Percentiles rank a stretch among this genome's conserved stretches.
phyloP scores from a whole-genome alignment of 176 grass and related monocot genomes.

The Carex littledalei region DNA sequence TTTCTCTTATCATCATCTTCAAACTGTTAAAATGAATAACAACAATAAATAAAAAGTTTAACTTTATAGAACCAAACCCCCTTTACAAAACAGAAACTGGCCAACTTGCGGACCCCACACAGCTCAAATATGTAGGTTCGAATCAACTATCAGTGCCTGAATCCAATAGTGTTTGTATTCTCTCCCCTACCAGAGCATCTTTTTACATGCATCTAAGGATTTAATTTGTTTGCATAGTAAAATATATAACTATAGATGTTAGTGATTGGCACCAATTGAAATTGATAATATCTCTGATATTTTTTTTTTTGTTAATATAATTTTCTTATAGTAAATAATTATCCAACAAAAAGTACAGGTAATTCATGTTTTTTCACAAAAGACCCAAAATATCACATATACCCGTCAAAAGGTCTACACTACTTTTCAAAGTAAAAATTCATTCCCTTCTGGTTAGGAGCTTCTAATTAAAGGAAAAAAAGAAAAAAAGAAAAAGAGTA shows the following conservation, averaged over 20 bases:
- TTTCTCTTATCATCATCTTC: constrained; percentile 47
- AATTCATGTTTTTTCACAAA: neutral
- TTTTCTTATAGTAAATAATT: neutral
- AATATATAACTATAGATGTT: neutral
- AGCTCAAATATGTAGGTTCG: neutral
- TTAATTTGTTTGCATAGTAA: neutral
- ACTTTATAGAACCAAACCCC: neutral
- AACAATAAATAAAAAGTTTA: neutral
- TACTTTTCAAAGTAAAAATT: neutral
- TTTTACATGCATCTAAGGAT: neutral
- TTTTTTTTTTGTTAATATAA: neutral
- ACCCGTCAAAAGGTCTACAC: neutral
- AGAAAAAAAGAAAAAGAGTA: too few species aligned
- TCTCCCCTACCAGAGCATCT: neutral
- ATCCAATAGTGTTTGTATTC: neutral
- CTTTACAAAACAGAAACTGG: neutral
- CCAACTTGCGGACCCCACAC: neutral
- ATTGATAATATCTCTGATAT: neutral
- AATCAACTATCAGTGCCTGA: neutral
- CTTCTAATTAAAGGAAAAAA: neutral
- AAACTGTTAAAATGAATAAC: constrained; percentile 29
- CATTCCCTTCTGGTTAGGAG: neutral
- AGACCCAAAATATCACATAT: neutral
- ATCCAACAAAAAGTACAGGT: neutral
- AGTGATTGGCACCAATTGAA: neutral